These are phyloP conservation scores for Cordyceps cateniannulata DNA, from an alignment of 2,329 filamentous ascomycete species.

Conservation along the genomic window DNA sequence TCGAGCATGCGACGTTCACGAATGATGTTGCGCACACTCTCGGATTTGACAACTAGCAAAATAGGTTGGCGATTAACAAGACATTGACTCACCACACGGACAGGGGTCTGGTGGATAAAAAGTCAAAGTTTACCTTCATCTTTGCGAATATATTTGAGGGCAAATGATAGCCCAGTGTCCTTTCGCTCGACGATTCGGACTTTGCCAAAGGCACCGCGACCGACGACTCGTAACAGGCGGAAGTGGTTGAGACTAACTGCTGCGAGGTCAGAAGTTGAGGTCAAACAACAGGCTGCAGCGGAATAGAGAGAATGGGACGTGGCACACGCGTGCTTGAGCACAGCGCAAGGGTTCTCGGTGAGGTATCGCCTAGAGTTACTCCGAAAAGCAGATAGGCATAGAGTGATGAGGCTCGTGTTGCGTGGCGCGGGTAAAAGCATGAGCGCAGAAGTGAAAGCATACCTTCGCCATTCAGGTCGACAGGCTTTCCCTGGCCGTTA, in stretches of 20 bases:
- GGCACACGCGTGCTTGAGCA: background rate
- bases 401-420: background rate
- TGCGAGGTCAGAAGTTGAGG: background rate
- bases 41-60: constrained; percentile 78
- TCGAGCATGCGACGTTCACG: constrained; percentile 96
- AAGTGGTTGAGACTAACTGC: constrained; percentile 97
- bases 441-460: constrained; percentile 20
- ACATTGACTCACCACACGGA: background rate
- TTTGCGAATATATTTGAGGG: constrained; percentile 96
- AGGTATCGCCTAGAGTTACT: background rate
- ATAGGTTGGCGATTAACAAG: constrained; percentile 20
- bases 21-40: constrained; percentile 97
- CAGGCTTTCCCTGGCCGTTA: constrained; percentile 89
- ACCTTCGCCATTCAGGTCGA: constrained; percentile 92
- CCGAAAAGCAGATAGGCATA: background rate
- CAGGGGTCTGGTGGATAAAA: background rate
- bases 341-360: background rate
- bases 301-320: background rate
- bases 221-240: constrained; percentile 87
- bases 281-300: constrained; percentile 3
- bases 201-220: constrained; percentile 97
- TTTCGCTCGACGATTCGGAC: constrained; percentile 98
- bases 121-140: constrained; percentile 71
- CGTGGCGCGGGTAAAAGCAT: background rate
- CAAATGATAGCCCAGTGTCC: constrained; percentile 88